A percentile compares a stretch with the other conserved stretches of the same genome.
phyloP scores from a whole-genome alignment of 768 basidiomycete species.

The Rhodotorula babjevae region DNA sequence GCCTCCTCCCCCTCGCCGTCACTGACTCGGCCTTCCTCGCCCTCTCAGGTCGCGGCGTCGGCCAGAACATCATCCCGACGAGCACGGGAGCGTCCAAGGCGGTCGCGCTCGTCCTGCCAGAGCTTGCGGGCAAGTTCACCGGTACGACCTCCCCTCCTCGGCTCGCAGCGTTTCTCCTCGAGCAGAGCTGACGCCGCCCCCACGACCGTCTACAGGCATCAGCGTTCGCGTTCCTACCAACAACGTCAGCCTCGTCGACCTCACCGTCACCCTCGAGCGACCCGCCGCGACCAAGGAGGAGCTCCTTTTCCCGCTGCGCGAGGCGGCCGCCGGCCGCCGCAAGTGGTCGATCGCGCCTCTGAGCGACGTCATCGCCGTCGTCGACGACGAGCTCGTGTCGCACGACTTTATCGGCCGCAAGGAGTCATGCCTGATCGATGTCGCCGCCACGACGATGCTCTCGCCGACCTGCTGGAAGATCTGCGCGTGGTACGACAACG shows the following conservation, averaged over 20 bases:
- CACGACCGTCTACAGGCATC: constrained; percentile 39
- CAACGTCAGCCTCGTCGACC: constrained; percentile 48
- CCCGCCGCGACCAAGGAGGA: constrained; percentile 45
- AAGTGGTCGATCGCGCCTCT: constrained; percentile 25
- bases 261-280: constrained; percentile 45
- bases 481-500: constrained; percentile 38
- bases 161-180: not conserved
- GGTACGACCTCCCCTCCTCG: constrained; percentile 38
- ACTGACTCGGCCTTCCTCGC: not conserved
- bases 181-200: not conserved
- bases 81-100: constrained; percentile 47
- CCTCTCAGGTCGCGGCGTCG: constrained; percentile 39
- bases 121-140: constrained; percentile 47
- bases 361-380: constrained; percentile 43
- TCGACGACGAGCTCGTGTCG: constrained; percentile 48
- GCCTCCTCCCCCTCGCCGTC: not conserved
- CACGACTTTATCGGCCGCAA: constrained; percentile 45
- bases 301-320: constrained; percentile 45
- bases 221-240: constrained; percentile 48
- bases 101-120: constrained; percentile 47
- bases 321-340: constrained; percentile 35
- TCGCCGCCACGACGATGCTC: constrained; percentile 45
- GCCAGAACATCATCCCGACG: constrained; percentile 47
- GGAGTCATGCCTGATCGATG: constrained; percentile 44
- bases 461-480: constrained; percentile 45